Evolutionary conservation across 805 yeast species (phyloP), one percentile per base, ranked within the genome.

Genomic region (Spathaspora passalidarum): DNA sequence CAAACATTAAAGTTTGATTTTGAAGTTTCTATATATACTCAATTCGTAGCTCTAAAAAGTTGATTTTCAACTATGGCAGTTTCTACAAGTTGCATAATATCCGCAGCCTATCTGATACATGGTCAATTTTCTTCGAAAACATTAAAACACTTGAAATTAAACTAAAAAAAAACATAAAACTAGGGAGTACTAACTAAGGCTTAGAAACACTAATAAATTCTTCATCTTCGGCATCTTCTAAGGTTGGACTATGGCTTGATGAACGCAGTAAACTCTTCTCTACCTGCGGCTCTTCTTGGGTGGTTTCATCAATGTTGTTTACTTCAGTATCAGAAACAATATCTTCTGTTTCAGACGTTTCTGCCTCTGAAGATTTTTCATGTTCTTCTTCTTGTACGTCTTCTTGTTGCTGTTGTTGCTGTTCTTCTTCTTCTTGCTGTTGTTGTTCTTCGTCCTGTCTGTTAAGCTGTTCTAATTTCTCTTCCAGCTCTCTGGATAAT

Each of bases 161-260:
- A 29, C 34, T 29, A 29, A 29, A 29, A 13, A 29, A 9, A 29
- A 14, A 9, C 3, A 29, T n/a, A n/a, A n/a, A n/a, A n/a, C n/a
- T n/a, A n/a, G n/a, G n/a, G n/a, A n/a, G n/a, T n/a, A 29, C 34
- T 29, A 29, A 29, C 16, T 29, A 29, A 25, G 34, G 14, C 16
- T 29, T 36, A 13, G 23, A 20, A 20, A 36, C 21, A 17, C 17
- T 16, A 17, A 36, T 16, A 36, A 36, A 36, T 44, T 63, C 68
- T 39, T 63, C 68, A 47, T 64, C 69, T 32, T 62, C 68, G 5
- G 62, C 62, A 22, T 61, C 66, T 42, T 62, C 68, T 36, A 63
- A 37, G 1, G 53, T 43, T 4, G 60, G 52, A 20, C 25, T 32
- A 20, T 14, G 32, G 9, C 37, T 29, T 14, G 22, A 13, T 14